Evolutionary conservation across 1,284 basidiomycete species (phyloP), one percentile per base, ranked within the genome.

Genomic region (Cystobasidium sp.): DNA sequence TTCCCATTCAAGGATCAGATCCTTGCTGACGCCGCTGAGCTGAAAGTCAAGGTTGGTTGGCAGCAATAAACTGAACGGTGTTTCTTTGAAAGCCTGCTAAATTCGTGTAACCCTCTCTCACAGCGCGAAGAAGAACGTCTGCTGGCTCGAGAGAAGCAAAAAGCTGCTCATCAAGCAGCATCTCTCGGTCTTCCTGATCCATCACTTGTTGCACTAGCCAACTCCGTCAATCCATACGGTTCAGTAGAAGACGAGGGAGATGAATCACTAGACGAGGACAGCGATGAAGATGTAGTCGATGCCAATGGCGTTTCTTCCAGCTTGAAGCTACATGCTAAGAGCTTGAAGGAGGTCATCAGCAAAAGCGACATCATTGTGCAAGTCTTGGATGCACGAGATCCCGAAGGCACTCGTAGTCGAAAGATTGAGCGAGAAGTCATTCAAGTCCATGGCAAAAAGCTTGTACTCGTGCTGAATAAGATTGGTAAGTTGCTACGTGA

Each of bases 1-100:
- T 97, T 95, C 85, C 96, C 95, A 3, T 97, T 91, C 87, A 99
- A 98, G 85, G 96, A 97, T 81, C 90, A 96, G 83, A 90, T 99
- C 74, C 86, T 99, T 53, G 93, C 93, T 16, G 96, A 99, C 81
- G 87, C 94, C 53, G 89, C 89, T 56, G 91, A 91, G 78, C 87
- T 92, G 81, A 79, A 80, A 76, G 63, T 64, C 5, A 68, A 76
- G 55, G 79, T 78, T 20, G 76, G 44, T 14, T 43, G 22, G 14
- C 16, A 41, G 9, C 8, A 14, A 5, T 9, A 53, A 6, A 22
- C 43, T 31, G 2, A 37, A 51, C 3, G 37, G 22, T 1, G 3
- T 1, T 39, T 1, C 51, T 14, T 44, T 22, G 22, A 22, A 5
- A 43, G 14, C 9, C 44, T 4, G 55, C 24, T 52, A 12, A 59